Evolutionary conservation across 2,329 filamentous ascomycete species (phyloP), one percentile per base, ranked within the genome.

Genomic region (Ascochyta fabae): DNA sequence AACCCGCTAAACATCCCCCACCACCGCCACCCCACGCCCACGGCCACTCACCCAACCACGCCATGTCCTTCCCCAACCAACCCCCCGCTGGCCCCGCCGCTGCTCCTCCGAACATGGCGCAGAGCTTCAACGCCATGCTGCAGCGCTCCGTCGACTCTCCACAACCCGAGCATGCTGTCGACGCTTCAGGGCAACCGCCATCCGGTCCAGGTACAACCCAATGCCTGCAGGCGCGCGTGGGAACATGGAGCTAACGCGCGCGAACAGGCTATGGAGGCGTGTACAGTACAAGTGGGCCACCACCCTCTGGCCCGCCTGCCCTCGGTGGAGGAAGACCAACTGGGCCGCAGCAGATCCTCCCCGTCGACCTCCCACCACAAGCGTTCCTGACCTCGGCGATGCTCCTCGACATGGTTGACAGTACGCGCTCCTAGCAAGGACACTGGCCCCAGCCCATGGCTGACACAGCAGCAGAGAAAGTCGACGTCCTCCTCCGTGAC

Each of bases 331-430:
- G 63, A 49, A 45, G 68, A 56, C 62, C 56, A 23, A 43, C 56
- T 6, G 56, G 58, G 8, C 60, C 68, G 2, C 70, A 66, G 49
- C 65, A 62, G 12, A 65, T 74, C 34, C 60, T 73, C 6, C 71
- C 71, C 24, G 47, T 70, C 29, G 72, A 73, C 39, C 81, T 94
- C 35, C 91, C 91, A 13, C 93, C 93, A 56, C 94, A 99, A 81
- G 97, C 98, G 89, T 99, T 99, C 80, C 96, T 95, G 16, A 99
- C 95, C 29, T 95, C 95, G 29, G 93, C 95, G 50, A 95, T 98
- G 81, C 82, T 99, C 56, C 82, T 99, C 56, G 95, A 99, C 75
- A 84, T 99, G 70, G 98, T 95, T 68, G 95, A 99, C 80, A 99
- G 94, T 98, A 69, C 56, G 68, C 23, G 24, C 43, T 48, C 50